Conservation (phyloP, 805 yeast species). For the Starmerella apis region DNA sequence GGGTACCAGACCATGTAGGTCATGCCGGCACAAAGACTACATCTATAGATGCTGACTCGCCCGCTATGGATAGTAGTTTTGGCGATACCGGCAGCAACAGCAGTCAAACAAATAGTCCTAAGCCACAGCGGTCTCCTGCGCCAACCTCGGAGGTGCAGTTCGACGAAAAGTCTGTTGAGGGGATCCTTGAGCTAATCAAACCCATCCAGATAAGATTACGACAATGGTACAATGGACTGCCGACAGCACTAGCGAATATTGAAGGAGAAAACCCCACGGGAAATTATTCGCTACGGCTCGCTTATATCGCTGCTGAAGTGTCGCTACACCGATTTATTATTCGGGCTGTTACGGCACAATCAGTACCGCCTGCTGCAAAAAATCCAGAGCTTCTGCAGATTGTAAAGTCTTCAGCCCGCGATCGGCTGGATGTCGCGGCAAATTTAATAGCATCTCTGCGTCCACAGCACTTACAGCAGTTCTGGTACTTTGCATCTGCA, state of each 20-base stretch:
- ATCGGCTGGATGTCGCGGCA: slow-evolving; percentile 70
- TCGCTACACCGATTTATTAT: slow-evolving; percentile 59
- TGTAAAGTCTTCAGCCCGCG: slow-evolving; percentile 76
- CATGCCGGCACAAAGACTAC: neutral
- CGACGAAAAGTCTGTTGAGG: slow-evolving; percentile 33
- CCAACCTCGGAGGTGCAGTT: neutral
- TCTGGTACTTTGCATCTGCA: slow-evolving; percentile 80
- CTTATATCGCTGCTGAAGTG: slow-evolving; percentile 83
- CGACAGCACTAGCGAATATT: slow-evolving; percentile 23
- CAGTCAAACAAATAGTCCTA: neutral
- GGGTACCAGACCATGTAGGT: neutral
- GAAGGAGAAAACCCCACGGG: slow-evolving; percentile 36
- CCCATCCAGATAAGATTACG: slow-evolving; percentile 32
- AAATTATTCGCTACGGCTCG: slow-evolving; percentile 64
- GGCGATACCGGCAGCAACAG: neutral
- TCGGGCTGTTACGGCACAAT: slow-evolving; percentile 20
- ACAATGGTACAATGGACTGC: slow-evolving; percentile 32
- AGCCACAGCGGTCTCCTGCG: neutral
- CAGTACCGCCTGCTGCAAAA: slow-evolving; percentile 32
- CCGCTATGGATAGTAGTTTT: neutral
- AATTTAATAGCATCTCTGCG: slow-evolving; percentile 66
- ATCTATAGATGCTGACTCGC: neutral
- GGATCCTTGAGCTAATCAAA: slow-evolving; percentile 65
- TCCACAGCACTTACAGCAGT: slow-evolving; percentile 74
- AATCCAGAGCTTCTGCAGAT: slow-evolving; percentile 50